phyloP scores from a whole-genome alignment of 306 rosid species.

The Boehmeria nivea region DNA sequence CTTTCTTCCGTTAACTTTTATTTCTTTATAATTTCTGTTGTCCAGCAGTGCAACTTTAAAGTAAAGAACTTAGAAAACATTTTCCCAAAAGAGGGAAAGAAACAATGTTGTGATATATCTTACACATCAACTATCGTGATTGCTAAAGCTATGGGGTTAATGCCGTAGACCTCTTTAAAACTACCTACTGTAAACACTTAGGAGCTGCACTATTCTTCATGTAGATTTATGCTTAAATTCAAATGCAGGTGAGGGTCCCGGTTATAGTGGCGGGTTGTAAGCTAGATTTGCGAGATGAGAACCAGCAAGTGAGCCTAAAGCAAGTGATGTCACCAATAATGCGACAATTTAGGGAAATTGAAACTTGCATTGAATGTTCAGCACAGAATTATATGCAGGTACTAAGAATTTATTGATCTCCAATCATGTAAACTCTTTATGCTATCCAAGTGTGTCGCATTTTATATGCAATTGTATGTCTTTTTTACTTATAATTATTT shows the following conservation, averaged over 20 bases:
- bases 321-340: constrained; percentile 97
- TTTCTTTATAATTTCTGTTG: background rate
- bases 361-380: constrained; percentile 96
- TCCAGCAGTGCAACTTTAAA: background rate
- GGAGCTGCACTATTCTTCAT: background rate
- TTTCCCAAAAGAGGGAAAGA: no score
- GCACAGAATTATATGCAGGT: constrained; percentile 88
- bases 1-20: background rate
- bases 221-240: constrained; percentile 14
- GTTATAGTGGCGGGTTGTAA: constrained; percentile 94
- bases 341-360: constrained; percentile 98
- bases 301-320: constrained; percentile 80
- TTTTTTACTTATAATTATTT: no score
- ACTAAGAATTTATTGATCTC: no score
- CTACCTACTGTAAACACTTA: no score
- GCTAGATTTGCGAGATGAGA: constrained; percentile 93
- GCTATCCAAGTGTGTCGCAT: no score
- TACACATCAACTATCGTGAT: no score
- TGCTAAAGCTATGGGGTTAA: no score
- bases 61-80: constrained; percentile 2
- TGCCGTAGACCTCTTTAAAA: background rate
- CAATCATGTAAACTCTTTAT: no score
- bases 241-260: constrained; percentile 81
- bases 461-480: no score
- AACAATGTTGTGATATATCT: no score